Evolutionary conservation across 2,329 filamentous ascomycete genomes (phyloP).

Genomic region (Fusarium goolgardi): DNA sequence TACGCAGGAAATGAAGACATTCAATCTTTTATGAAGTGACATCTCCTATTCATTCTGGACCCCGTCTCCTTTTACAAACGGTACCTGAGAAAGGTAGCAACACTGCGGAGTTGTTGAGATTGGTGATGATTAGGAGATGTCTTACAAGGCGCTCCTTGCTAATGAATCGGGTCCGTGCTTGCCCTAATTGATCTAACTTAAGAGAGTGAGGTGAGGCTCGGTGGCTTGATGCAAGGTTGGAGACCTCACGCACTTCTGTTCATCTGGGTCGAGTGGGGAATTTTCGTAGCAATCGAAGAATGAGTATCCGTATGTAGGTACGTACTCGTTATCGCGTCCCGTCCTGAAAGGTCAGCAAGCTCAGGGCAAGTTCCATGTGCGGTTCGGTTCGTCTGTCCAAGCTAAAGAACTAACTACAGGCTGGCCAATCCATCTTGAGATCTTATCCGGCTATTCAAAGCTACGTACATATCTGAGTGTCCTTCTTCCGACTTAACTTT

Average conservation of each 20-base stretch:
- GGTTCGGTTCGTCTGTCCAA: conserved; percentile 12
- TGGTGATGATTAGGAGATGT: conserved; percentile 36
- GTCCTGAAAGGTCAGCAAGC: conserved; percentile 13
- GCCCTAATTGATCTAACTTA: conserved; percentile 38
- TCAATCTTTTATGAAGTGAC: conserved; percentile 4
- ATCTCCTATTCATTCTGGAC: conserved; percentile 24
- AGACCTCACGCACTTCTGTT: conserved; percentile 9
- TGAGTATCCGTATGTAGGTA: conserved; percentile 2
- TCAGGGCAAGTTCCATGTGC: conserved; percentile 6
- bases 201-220: conserved; percentile 33
- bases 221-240: conserved; percentile 32
- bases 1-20: conserved; percentile 12
- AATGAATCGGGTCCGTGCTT: conserved; percentile 40
- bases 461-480: conserved; percentile 19
- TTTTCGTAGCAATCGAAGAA: conserved; percentile 9
- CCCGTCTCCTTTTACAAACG: not conserved
- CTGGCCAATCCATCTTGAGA: conserved; percentile 23
- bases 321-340: conserved; percentile 38
- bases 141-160: conserved; percentile 34
- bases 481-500: conserved; percentile 18
- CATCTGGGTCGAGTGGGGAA: conserved; percentile 23
- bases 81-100: conserved; percentile 7
- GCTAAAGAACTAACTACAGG: conserved; percentile 19
- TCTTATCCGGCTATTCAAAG: conserved; percentile 30
- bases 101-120: conserved; percentile 32